Evolutionary conservation across 768 basidiomycete genomes (phyloP), one percentile per base, ranked within the genome.

Genomic region (Hericium coralloides): DNA sequence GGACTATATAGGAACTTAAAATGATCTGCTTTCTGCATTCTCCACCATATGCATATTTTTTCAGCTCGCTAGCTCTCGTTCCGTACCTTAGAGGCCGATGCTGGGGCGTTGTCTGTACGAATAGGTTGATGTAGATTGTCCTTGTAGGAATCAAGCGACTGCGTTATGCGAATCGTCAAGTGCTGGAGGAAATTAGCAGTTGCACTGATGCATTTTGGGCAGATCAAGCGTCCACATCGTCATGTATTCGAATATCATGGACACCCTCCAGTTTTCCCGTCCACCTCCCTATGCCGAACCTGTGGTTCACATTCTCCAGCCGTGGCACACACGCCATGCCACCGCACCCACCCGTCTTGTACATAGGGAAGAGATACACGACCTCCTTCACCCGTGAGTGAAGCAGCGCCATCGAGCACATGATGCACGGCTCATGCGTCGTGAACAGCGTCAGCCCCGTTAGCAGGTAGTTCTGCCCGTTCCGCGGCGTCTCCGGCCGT

Each of bases 321-420:
- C 79, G 79, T 22, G 95, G 90, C 1, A 98, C 74, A 60, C 87
- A 90, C 12, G 81, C 77, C 12, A 77, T 66, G 31, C 90, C 81
- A 12, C 94, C 92, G 59, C 92, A 93, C 0, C 95, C 95, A 25
- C 97, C 95, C 0, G 92, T 94, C 53, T 77, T 72, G 0, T 76
- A 71, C 83, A 89, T 90, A 0, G 87, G 80, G 23, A 81, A 66
- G 37, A 98, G 67, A 66, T 85, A 84, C 66, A 91, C 79, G 6
- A 98, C 79, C 59, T 93, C 85, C 64, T 88, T 87, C 56, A 98
- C 92, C n/a, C 97, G 82, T 1, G 91, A 94, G 70, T 99, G 97
- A 6, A 97, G 73, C 20, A 98, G 73, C 2, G 94, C 92, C 97
- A 99, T 99, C 64, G 85, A 83, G 69, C 97, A 99, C 92, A 98